Base-by-base conservation (phyloP, 345 rosid species). In the Moricandia moricandioides region DNA sequence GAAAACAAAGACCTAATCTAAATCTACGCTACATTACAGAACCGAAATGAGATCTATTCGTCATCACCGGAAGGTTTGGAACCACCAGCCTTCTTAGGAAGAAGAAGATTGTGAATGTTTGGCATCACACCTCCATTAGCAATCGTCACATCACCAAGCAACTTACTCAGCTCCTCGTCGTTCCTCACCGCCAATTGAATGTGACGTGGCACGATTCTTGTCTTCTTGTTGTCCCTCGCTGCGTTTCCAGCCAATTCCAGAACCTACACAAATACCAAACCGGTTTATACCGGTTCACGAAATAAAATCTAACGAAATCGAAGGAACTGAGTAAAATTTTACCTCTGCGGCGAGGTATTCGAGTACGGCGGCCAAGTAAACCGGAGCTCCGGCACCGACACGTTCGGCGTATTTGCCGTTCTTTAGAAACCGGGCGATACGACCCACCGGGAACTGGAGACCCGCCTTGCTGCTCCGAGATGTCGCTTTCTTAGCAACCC, bases 101-200 rank as follows among this genome's bases (percentile, higher is more conserved):
- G 87, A 57, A 93, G 92, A 43, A 89, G 97, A 69, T 82, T 93
- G 83, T 93, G 98, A 70, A 93, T 93, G 87, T 92, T 92, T 2
- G 97, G 97, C 96, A 92, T 92, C 67, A 92, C 98, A 34, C 98
- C 98, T 1, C 97, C 98, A 0, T 89, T 93, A n/a, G 98, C 97
- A 59, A 91, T 93, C 0, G 97, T 93, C 5, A 91, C 98, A 27
- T 91, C 98, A 0, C 98, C 98, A 0, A 93, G 91, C 17, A 91
- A 86, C 81, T 93, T 93, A 82, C 98, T 93, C 2, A 93, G 83
- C 40, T 93, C 98, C 77, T 93, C 98, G 2, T 93, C 98, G 1
- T 91, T 93, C 73, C 97, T 89, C 65, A 93, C 97, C 0, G 97
- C 98, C 1, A 91, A 70, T 47, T 91, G 97, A 40, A 93, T 91